Conservation (phyloP, 2,329 filamentous ascomycete species). For the Colletotrichum cordylinicola region DNA sequence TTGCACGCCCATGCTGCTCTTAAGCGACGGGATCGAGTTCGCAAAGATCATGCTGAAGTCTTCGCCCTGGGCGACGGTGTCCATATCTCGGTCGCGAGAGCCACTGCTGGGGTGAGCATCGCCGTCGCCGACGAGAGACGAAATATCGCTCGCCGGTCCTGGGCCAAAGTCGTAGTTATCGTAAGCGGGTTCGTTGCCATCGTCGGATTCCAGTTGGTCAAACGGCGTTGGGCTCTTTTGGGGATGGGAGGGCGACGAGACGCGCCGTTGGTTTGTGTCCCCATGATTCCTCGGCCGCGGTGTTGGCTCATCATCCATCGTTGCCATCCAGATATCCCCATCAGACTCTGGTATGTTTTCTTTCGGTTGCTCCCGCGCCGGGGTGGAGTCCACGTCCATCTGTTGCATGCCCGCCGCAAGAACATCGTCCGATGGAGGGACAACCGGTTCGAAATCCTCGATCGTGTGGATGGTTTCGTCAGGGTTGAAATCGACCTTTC, state of each 20-base stretch:
- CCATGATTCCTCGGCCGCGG: conserved; percentile 31
- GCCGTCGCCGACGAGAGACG: conserved; percentile 17
- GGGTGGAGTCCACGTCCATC: conserved; percentile 33
- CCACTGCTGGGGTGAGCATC: conserved; percentile 24
- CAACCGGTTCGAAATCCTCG: conserved; percentile 16
- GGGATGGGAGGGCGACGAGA: background rate
- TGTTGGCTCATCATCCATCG: conserved; percentile 42
- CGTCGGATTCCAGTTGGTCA: conserved; percentile 11
- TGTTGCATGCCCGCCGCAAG: conserved; percentile 30
- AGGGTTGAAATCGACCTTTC: conserved; percentile 9
- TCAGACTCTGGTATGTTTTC: conserved; percentile 31
- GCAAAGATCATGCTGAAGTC: conserved; percentile 67
- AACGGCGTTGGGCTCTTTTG: conserved; percentile 12
- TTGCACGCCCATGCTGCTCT: conserved; percentile 43
- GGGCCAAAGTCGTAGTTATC: conserved; percentile 13
- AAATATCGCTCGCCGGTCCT: conserved; percentile 13
- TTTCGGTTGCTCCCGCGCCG: conserved; percentile 20
- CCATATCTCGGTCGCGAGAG: conserved; percentile 23
- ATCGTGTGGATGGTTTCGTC: conserved; percentile 27
- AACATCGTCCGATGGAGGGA: conserved; percentile 2
- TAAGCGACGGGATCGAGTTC: conserved; percentile 58
- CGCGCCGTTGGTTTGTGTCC: background rate
- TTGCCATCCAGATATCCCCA: conserved; percentile 53
- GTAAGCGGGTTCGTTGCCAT: conserved; percentile 8
- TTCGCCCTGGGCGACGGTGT: conserved; percentile 56